Percentiles rank a stretch among this genome's conserved stretches.
Conservation (phyloP, 1,284 basidiomycete genomes). For the Malassezia vespertilionis region DNA sequence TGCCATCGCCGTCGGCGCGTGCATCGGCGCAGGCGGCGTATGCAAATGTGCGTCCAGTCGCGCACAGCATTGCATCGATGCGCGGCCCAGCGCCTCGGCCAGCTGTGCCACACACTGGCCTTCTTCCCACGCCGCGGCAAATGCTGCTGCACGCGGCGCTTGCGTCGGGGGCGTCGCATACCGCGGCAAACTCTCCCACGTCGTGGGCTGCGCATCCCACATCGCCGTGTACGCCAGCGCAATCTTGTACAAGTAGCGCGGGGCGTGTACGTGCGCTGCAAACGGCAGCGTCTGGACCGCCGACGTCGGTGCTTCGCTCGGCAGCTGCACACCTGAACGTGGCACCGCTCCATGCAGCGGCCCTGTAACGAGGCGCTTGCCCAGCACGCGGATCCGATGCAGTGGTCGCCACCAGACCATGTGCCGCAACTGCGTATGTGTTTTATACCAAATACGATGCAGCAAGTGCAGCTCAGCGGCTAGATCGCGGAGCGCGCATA, state of each 20-base stretch:
- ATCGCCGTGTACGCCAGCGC: slow-evolving; percentile 7
- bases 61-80: slow-evolving; percentile 4
- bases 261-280: neutral
- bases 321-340: neutral
- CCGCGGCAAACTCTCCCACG: slow-evolving; percentile 8
- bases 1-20: slow-evolving; percentile 8
- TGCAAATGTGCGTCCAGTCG: slow-evolving; percentile 6
- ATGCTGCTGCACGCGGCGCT: neutral
- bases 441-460: slow-evolving; percentile 17
- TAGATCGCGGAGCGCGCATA: slow-evolving; percentile 1
- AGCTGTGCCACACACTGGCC: too few relatives aligned
- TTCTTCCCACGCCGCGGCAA: neutral
- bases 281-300: neutral
- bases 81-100: neutral
- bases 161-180: slow-evolving; percentile 1
- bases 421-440: slow-evolving; percentile 10
- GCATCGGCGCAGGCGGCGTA: slow-evolving; percentile 16
- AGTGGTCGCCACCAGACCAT: slow-evolving; percentile 17
- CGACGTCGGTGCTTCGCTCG: too few relatives aligned
- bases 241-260: neutral
- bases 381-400: slow-evolving; percentile 7
- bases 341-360: slow-evolving; percentile 5
- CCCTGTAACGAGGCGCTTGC: slow-evolving; percentile 4
- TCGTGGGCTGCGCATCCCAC: neutral
- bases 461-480: slow-evolving; percentile 7